A percentile compares a stretch with the other conserved stretches of the same genome.
These are phyloP conservation scores for Areca catechu DNA, from an alignment of 176 grass and related monocot genomes.

Conservation along the genomic window DNA sequence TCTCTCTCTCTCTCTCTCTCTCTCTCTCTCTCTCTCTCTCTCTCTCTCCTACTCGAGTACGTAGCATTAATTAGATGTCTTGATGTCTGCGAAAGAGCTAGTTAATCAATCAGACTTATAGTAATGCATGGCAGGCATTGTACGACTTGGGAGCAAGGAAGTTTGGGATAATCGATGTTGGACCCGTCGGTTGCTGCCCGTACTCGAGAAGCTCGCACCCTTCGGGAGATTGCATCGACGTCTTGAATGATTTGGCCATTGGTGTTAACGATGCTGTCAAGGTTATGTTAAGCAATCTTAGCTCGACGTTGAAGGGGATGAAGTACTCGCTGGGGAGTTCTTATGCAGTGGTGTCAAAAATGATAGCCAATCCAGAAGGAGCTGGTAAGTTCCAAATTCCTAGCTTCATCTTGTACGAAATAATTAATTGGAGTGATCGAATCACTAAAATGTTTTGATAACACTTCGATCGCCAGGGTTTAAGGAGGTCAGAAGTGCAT, in stretches of 20 bases:
- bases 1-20: not conserved
- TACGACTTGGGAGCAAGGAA: slow-evolving; percentile 60
- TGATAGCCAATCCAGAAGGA: slow-evolving; percentile 19
- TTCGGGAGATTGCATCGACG: slow-evolving; percentile 32
- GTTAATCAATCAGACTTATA: no score
- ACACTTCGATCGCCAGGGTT: slow-evolving; percentile 21
- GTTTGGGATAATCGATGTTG: slow-evolving; percentile 42
- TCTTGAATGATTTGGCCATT: slow-evolving; percentile 41
- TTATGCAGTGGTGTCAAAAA: slow-evolving; percentile 38
- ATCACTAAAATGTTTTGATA: not conserved
- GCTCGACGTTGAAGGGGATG: slow-evolving; percentile 32
- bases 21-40: not conserved
- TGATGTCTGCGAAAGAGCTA: no score
- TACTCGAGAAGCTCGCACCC: slow-evolving; percentile 21
- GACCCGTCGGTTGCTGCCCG: slow-evolving; percentile 44
- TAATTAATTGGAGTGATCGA: not conserved
- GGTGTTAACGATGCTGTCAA: slow-evolving; percentile 36
- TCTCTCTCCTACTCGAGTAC: not conserved
- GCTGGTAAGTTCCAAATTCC: slow-evolving; percentile 22
- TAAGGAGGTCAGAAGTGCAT: slow-evolving; percentile 53
- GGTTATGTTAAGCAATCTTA: slow-evolving; percentile 31
- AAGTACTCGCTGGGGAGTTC: slow-evolving; percentile 57
- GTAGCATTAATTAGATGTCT: no score
- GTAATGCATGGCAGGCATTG: slow-evolving; percentile 37
- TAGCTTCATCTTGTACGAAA: not conserved